phyloP scores from a whole-genome alignment of 495 filamentous ascomycete genomes.

The Penicillium maclennaniae region DNA sequence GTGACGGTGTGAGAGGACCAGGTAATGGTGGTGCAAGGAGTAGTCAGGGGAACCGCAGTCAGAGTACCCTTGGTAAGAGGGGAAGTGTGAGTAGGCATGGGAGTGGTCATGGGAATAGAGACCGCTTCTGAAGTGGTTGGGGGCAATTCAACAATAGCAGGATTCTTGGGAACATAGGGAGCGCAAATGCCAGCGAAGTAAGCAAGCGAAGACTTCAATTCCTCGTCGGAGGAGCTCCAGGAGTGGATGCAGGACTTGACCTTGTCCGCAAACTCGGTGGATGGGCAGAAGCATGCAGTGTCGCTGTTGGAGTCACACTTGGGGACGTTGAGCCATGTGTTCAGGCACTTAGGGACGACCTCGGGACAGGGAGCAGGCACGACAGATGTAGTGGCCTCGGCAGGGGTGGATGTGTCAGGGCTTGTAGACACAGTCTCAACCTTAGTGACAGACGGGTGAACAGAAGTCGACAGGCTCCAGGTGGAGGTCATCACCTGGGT shows the following conservation, averaged over 20 bases:
- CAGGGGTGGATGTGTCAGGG: slow-evolving; percentile 21
- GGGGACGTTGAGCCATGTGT: slow-evolving; percentile 77
- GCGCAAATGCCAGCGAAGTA: slow-evolving; percentile 93
- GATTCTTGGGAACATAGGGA: slow-evolving; percentile 66
- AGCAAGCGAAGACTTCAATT: slow-evolving; percentile 64
- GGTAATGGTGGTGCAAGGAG: slow-evolving; percentile 59
- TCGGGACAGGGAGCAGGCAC: slow-evolving; percentile 51
- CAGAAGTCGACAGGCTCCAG: slow-evolving; percentile 52
- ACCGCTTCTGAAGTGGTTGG: slow-evolving; percentile 48
- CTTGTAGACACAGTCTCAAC: slow-evolving; percentile 27
- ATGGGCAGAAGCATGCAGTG: slow-evolving; percentile 79
- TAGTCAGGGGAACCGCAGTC: slow-evolving; percentile 7
- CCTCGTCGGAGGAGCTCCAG: slow-evolving; percentile 60
- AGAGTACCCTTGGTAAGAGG: slow-evolving; percentile 23
- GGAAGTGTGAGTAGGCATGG: slow-evolving; percentile 6
- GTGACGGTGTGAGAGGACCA: slow-evolving; percentile 58
- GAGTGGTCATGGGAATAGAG: slow-evolving; percentile 10
- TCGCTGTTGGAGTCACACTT: slow-evolving; percentile 85
- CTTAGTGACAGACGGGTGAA: slow-evolving; percentile 43
- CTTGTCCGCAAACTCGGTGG: slow-evolving; percentile 67
- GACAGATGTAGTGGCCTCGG: not conserved
- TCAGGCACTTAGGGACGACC: slow-evolving; percentile 83
- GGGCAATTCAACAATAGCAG: slow-evolving; percentile 71
- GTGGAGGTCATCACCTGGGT: slow-evolving; percentile 49
- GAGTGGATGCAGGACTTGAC: slow-evolving; percentile 77